Evolutionary conservation across 306 rosid genomes (phyloP).

Genomic region (Cucurbita ficifolia): DNA sequence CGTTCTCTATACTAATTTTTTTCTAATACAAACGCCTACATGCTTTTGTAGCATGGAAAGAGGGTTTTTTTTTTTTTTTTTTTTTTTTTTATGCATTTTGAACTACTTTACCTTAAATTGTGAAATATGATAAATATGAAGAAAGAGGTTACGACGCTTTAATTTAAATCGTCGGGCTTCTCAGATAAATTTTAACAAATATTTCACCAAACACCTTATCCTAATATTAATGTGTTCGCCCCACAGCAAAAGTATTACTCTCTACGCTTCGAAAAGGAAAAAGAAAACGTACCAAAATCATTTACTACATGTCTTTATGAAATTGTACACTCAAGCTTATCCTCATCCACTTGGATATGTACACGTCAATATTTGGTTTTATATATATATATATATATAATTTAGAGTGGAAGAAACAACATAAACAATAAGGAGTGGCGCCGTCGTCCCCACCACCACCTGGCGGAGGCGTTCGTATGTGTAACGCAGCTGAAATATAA

Average conservation of each 20-base stretch:
- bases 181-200: neutral
- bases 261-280: neutral
- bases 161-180: neutral
- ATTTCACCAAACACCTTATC: neutral
- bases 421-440: neutral
- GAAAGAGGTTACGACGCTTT: neutral
- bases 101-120: no score
- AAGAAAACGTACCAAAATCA: neutral
- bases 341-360: neutral
- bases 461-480: neutral
- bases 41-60: no score
- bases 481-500: neutral
- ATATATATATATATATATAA: no score
- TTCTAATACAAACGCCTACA: no score
- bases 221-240: neutral
- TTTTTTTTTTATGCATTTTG: no score
- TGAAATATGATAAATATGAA: neutral
- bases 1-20: no score
- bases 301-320: neutral
- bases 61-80: no score
- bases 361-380: neutral
- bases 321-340: neutral
- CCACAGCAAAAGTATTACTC: neutral
- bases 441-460: neutral
- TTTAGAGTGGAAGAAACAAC: neutral